Conservation (phyloP, 139 green algal species). For the Closterium sp. region DNA sequence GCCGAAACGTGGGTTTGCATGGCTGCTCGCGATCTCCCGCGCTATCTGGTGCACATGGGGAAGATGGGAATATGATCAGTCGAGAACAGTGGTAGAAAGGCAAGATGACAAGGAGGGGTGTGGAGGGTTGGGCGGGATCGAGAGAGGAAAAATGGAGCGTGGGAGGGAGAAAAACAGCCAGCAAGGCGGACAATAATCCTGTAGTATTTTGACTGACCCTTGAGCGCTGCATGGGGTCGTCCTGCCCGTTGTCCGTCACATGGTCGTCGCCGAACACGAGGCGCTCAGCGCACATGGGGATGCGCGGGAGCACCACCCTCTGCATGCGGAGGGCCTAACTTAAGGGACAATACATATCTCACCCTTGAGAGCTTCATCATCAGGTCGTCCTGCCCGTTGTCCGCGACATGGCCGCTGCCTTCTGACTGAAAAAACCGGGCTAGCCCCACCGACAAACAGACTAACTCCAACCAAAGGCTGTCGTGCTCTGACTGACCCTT, state of each 20-base stretch:
- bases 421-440: conserved; percentile 1
- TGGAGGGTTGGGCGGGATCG: too few species aligned
- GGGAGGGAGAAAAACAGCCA: not conserved
- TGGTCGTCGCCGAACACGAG: conserved; percentile 15
- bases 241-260: conserved; percentile 26
- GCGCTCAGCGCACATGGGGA: not conserved
- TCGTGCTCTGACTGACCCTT: not conserved
- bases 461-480: not conserved
- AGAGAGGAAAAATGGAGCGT: too few species aligned
- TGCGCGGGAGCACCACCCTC: too few species aligned
- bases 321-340: conserved; percentile 1
- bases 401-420: conserved; percentile 15
- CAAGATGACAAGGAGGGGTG: not conserved
- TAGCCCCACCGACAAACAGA: conserved; percentile 23
- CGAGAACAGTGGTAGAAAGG: not conserved
- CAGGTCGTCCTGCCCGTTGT: conserved; percentile 28
- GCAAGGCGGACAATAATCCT: too few species aligned
- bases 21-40: not conserved
- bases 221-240: conserved; percentile 1
- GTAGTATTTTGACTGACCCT: not conserved
- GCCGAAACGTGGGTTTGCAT: not conserved
- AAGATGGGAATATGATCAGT: too few species aligned
- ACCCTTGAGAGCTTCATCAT: not conserved
- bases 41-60: not conserved
- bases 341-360: not conserved